Conservation (phyloP, 306 rosid species). For the Fragaria vesca region DNA sequence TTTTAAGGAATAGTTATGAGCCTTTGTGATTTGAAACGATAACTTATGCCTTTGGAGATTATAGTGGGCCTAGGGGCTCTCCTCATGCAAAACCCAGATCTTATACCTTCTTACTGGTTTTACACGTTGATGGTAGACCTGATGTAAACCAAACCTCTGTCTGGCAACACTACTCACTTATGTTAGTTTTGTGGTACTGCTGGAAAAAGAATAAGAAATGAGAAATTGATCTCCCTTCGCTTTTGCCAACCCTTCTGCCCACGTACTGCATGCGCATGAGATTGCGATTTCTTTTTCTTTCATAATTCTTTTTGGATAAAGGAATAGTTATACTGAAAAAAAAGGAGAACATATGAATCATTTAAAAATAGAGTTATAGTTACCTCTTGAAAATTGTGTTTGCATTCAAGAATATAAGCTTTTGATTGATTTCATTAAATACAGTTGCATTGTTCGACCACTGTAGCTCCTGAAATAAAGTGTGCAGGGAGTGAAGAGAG, state of each 20-base stretch:
- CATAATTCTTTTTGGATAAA: background rate
- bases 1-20: background rate
- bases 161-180: background rate
- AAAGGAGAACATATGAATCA: background rate
- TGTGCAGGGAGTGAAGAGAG: background rate
- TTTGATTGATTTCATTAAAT: background rate
- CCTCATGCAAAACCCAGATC: background rate
- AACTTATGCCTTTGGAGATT: background rate
- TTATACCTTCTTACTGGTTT: background rate
- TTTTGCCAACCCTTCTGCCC: background rate
- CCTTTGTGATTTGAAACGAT: background rate
- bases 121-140: background rate
- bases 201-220: background rate
- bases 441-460: background rate
- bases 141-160: background rate
- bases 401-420: background rate
- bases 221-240: background rate
- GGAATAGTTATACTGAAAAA: background rate
- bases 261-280: background rate
- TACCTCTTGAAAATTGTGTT: background rate
- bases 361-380: background rate
- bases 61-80: background rate
- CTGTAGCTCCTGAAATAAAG: background rate
- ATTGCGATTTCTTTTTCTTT: too few relatives aligned
- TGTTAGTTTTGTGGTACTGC: background rate